These are phyloP conservation scores for Hypoxylon sp. DNA, from an alignment of 2,329 filamentous ascomycete species.

Conservation along the genomic window DNA sequence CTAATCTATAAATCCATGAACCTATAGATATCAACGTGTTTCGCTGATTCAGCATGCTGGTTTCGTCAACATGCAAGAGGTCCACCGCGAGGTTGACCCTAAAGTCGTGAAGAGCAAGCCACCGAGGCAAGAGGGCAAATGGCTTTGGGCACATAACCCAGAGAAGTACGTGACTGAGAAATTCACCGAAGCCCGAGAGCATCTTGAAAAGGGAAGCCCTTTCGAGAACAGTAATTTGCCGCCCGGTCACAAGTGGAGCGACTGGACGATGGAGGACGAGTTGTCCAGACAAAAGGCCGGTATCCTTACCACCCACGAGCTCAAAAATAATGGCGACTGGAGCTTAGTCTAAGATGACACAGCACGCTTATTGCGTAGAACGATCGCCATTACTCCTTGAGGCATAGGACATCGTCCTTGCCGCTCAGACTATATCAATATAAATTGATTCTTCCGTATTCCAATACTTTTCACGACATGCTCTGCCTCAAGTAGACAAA, in stretches of 20 bases:
- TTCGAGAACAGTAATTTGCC: conserved; percentile 52
- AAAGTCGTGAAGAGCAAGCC: conserved; percentile 16
- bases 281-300: conserved; percentile 38
- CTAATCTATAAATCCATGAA: neutral
- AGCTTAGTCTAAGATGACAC: conserved; percentile 7
- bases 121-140: conserved; percentile 36
- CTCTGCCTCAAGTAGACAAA: neutral
- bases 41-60: conserved; percentile 43
- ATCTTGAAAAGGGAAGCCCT: conserved; percentile 41
- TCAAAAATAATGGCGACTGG: conserved; percentile 42
- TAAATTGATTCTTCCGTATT: neutral
- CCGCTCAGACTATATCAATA: neutral
- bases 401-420: neutral
- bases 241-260: conserved; percentile 45
- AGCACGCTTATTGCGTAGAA: neutral
- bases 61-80: conserved; percentile 40
- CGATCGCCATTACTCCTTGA: neutral
- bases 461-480: neutral
- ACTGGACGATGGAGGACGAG: conserved; percentile 48
- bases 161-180: conserved; percentile 50
- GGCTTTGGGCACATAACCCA: conserved; percentile 49
- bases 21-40: conserved; percentile 40
- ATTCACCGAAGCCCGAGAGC: conserved; percentile 43
- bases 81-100: conserved; percentile 40
- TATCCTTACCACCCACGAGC: conserved; percentile 9